phyloP scores from a whole-genome alignment of 164 flowering plant species.

The Stephania yunnanensis region DNA sequence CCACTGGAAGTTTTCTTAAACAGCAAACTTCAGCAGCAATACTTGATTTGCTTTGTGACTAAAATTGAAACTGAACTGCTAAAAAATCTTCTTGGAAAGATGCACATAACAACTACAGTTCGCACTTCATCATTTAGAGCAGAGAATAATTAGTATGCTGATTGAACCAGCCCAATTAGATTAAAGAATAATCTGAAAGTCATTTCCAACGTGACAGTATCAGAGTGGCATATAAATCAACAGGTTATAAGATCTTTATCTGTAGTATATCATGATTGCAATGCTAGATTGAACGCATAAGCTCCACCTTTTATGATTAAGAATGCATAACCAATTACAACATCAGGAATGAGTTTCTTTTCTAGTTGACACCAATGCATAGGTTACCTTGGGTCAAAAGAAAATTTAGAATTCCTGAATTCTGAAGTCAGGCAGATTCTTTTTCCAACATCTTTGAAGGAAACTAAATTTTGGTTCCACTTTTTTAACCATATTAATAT shows the following conservation, averaged over 20 bases:
- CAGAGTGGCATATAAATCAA: neutral
- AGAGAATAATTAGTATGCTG: neutral
- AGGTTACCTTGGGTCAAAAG: neutral
- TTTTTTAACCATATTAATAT: too few relatives aligned
- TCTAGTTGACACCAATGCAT: neutral
- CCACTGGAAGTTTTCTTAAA: neutral
- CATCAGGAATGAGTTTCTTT: neutral
- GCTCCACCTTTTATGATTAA: neutral
- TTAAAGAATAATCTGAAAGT: neutral
- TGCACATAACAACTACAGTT: neutral
- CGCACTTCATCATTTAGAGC: neutral
- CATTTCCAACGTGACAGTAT: neutral
- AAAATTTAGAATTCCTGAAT: neutral
- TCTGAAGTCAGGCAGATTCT: neutral
- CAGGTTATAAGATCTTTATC: neutral
- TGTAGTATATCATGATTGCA: neutral
- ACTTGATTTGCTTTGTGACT: neutral
- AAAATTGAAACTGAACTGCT: neutral
- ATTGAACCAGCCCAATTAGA: neutral
- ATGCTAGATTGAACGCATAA: neutral
- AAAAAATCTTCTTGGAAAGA: neutral
- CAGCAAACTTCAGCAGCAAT: neutral
- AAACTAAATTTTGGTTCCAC: too few relatives aligned
- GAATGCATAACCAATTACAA: neutral
- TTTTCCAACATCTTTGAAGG: too few relatives aligned